A percentile compares a stretch with the other conserved stretches of the same genome.
These are phyloP conservation scores for Dysphania ambrosioides DNA, from an alignment of 148 eudicot species.

Conservation along the genomic window DNA sequence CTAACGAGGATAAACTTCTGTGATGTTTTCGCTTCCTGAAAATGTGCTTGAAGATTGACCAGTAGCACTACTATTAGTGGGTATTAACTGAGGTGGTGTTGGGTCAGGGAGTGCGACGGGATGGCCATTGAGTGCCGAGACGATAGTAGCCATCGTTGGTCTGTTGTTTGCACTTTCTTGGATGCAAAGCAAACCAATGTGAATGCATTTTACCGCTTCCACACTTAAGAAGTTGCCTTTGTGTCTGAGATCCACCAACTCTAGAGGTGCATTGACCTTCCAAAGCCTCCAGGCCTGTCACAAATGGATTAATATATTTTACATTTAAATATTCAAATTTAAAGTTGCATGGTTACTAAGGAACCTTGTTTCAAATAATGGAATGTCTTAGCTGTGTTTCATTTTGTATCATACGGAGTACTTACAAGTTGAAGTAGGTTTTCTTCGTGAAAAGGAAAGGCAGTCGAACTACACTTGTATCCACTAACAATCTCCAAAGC, in stretches of 20 bases:
- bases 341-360: not conserved
- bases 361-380: not conserved
- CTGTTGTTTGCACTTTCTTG: slow-evolving; percentile 26
- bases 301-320: not conserved
- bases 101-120: not conserved
- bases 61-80: not conserved
- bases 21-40: slow-evolving; percentile 4
- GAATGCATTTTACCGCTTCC: slow-evolving; percentile 26
- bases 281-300: slow-evolving; percentile 26
- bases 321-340: not conserved
- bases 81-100: slow-evolving; percentile 2
- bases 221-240: not conserved
- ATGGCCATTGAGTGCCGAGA: slow-evolving; percentile 11
- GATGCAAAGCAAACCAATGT: slow-evolving; percentile 22
- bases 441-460: slow-evolving; percentile 21
- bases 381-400: not conserved
- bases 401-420: not conserved
- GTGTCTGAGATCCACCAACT: slow-evolving; percentile 12
- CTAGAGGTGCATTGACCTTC: slow-evolving; percentile 5
- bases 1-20: not conserved
- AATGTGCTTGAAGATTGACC: not conserved
- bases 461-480: slow-evolving; percentile 16
- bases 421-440: slow-evolving; percentile 14
- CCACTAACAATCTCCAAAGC: slow-evolving; percentile 31
- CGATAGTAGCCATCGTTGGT: slow-evolving; percentile 19